Conservation (phyloP, 768 basidiomycete species). For the Trametes villosa region DNA sequence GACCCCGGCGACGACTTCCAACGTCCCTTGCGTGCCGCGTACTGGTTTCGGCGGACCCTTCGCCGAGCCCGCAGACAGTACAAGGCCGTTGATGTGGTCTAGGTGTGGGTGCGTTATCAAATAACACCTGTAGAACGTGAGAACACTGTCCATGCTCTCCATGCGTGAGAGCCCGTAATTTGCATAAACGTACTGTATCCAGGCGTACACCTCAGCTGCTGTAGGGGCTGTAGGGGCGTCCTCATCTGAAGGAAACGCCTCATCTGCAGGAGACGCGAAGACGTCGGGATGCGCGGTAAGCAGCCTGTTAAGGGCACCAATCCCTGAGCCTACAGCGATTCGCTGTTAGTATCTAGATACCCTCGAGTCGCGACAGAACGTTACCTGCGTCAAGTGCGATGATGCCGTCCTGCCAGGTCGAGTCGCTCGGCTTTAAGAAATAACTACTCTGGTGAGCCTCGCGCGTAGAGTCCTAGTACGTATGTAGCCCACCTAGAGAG, state of each 20-base stretch:
- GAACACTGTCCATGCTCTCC: no score
- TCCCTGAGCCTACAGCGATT: slow-evolving; percentile 71
- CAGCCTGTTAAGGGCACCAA: slow-evolving; percentile 74
- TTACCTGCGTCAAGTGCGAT: slow-evolving; percentile 88
- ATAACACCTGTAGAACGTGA: slow-evolving; percentile 65
- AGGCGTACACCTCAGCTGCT: slow-evolving; percentile 55
- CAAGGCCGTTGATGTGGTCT: slow-evolving; percentile 84
- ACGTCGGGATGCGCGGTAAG: slow-evolving; percentile 58
- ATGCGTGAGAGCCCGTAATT: neutral
- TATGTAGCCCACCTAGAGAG: slow-evolving; percentile 72
- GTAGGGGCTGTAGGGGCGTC: slow-evolving; percentile 35
- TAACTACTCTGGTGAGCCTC: slow-evolving; percentile 58
- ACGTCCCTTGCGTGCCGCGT: slow-evolving; percentile 59
- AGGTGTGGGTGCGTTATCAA: slow-evolving; percentile 89
- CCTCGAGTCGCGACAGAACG: slow-evolving; percentile 26
- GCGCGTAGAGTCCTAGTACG: neutral
- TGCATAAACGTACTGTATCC: slow-evolving; percentile 29
- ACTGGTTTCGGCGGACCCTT: slow-evolving; percentile 65
- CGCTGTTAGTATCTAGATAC: neutral
- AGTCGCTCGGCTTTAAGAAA: slow-evolving; percentile 71
- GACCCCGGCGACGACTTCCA: slow-evolving; percentile 69
- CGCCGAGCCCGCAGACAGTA: slow-evolving; percentile 83
- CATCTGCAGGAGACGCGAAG: slow-evolving; percentile 43
- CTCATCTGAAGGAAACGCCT: slow-evolving; percentile 21
- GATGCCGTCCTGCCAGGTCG: slow-evolving; percentile 80